These are phyloP conservation scores for Exophiala viscosa DNA, from an alignment of 2,329 filamentous ascomycete genomes.

Conservation along the genomic window DNA sequence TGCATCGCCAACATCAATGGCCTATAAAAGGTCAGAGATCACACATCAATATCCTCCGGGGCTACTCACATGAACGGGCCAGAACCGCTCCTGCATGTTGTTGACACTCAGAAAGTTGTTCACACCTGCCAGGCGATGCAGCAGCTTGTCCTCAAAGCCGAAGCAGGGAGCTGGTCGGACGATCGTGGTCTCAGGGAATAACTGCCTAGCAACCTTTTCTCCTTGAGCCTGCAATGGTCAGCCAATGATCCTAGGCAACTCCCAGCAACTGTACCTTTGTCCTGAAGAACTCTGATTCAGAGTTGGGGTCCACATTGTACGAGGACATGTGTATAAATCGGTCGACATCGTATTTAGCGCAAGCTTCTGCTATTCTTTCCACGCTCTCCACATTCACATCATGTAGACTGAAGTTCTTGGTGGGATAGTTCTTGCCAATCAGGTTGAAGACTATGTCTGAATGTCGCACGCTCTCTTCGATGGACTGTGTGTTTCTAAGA, in stretches of 20 bases:
- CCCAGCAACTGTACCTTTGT: conserved; percentile 63
- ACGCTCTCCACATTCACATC: conserved; percentile 92
- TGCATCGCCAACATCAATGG: conserved; percentile 82
- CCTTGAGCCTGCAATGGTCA: conserved; percentile 58
- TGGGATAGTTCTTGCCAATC: conserved; percentile 89
- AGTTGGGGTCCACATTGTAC: conserved; percentile 79
- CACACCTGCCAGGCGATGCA: conserved; percentile 76
- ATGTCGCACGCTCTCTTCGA: conserved; percentile 94
- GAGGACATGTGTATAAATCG: conserved; percentile 96
- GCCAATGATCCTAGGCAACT: background rate
- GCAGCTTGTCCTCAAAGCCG: conserved; percentile 88
- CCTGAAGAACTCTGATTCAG: conserved; percentile 80
- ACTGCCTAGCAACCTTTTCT: conserved; percentile 77
- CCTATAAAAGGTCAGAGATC: conserved; percentile 47
- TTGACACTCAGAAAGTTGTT: conserved; percentile 86
- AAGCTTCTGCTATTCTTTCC: conserved; percentile 87
- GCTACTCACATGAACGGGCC: conserved; percentile 77
- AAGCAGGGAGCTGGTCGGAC: conserved; percentile 92
- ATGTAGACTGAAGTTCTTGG: conserved; percentile 92
- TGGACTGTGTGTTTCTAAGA: conserved; percentile 86
- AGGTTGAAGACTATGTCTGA: conserved; percentile 98
- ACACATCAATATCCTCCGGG: background rate
- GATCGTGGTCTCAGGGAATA: conserved; percentile 96
- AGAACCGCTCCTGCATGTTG: conserved; percentile 85
- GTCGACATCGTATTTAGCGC: conserved; percentile 96